Conservation (phyloP, 2,329 filamentous ascomycete species). For the Fusarium robinianum region DNA sequence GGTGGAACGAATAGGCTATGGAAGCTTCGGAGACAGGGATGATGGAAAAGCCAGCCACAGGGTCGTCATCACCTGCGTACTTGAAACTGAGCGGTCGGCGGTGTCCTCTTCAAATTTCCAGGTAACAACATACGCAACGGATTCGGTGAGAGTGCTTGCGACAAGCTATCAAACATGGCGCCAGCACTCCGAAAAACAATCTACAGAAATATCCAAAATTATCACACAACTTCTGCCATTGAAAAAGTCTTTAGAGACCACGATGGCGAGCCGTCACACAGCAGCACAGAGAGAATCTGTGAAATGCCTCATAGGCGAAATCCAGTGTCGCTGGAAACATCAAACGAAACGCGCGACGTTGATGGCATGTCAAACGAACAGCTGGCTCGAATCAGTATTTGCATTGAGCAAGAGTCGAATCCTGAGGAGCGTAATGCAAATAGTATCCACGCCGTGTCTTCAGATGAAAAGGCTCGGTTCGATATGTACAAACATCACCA, state of each 20-base stretch:
- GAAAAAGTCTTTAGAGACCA: neutral
- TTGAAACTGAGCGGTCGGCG: no score
- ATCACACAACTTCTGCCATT: slow-evolving; percentile 5
- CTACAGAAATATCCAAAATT: slow-evolving; percentile 5
- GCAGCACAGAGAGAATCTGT: neutral
- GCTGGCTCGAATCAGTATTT: slow-evolving; percentile 6
- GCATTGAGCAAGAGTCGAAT: neutral
- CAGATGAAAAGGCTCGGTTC: slow-evolving; percentile 4
- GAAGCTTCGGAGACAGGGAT: no score
- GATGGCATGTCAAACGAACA: slow-evolving; percentile 12
- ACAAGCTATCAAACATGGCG: slow-evolving; percentile 12
- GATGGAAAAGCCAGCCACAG: no score
- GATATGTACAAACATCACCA: slow-evolving; percentile 18
- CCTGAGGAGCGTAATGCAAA: neutral
- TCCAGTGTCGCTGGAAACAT: neutral
- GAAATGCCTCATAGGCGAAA: no score
- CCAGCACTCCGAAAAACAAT: slow-evolving; percentile 7
- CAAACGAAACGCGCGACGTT: neutral
- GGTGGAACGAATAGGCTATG: no score
- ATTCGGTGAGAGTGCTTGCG: no score
- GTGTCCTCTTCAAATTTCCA: no score
- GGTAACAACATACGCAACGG: no score
- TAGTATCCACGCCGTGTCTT: accelerated
- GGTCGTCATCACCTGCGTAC: no score
- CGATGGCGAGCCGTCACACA: neutral